phyloP scores from a whole-genome alignment of 225 moss, liverwort and hornwort species.

The Polytrichum formosum region DNA sequence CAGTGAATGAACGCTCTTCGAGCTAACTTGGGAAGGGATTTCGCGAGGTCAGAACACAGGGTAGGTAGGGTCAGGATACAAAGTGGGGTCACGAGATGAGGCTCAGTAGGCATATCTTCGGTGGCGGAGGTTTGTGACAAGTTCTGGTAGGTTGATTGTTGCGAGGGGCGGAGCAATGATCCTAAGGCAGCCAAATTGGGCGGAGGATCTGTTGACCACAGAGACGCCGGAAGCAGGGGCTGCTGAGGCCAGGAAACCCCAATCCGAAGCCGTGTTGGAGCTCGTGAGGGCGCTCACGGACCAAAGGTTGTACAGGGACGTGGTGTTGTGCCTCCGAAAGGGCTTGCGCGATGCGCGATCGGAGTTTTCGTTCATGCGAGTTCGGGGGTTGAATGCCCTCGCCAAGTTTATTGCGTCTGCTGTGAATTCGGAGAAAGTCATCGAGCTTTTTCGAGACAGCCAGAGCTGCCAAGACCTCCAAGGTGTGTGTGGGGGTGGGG shows the following conservation, averaged over 20 bases:
- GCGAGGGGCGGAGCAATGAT: slow-evolving; percentile 26
- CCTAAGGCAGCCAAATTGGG: slow-evolving; percentile 53
- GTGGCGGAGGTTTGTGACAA: too few species aligned
- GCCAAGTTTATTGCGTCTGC: slow-evolving; percentile 72
- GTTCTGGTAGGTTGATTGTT: too few species aligned
- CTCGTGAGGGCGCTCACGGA: slow-evolving; percentile 79
- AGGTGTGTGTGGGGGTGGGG: slow-evolving; percentile 38
- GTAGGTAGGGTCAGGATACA: too few species aligned
- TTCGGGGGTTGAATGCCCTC: slow-evolving; percentile 72
- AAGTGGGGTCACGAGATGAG: too few species aligned
- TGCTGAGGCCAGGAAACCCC: neutral
- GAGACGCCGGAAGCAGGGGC: slow-evolving; percentile 8
- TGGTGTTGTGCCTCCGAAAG: slow-evolving; percentile 67
- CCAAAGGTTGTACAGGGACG: slow-evolving; percentile 94
- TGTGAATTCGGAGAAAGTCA: slow-evolving; percentile 73
- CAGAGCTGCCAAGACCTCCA: slow-evolving; percentile 80
- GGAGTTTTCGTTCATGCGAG: slow-evolving; percentile 85
- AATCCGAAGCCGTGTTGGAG: slow-evolving; percentile 57
- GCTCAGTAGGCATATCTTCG: too few species aligned
- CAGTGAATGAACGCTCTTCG: too few species aligned
- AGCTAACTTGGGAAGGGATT: too few species aligned
- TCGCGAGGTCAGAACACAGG: too few species aligned
- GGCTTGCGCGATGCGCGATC: slow-evolving; percentile 82
- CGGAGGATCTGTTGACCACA: slow-evolving; percentile 27
- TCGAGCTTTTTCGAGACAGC: slow-evolving; percentile 85